phyloP scores from a whole-genome alignment of 345 rosid species.

The Heritiera fomes region DNA sequence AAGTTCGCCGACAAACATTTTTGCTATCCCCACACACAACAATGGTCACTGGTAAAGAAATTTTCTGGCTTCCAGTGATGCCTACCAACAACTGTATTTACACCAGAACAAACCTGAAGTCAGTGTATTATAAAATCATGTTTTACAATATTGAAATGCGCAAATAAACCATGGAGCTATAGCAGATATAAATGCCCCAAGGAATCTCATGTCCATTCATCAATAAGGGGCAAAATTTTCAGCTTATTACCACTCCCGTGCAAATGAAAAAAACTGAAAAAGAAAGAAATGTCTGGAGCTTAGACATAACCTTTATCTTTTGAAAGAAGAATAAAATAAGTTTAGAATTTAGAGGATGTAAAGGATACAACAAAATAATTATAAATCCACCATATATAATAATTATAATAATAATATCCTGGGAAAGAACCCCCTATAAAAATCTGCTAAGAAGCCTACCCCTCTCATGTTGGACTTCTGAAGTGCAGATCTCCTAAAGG shows the following conservation, averaged over 20 bases:
- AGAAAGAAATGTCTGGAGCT: slow-evolving; percentile 8
- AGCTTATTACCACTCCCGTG: neutral
- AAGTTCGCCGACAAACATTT: slow-evolving; percentile 97
- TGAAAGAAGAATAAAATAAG: neutral
- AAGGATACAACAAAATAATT: neutral
- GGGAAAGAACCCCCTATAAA: neutral
- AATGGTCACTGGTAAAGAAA: slow-evolving; percentile 74
- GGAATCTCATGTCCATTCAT: neutral
- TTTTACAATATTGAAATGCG: slow-evolving; percentile 4
- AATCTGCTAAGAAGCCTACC: slow-evolving; percentile 40
- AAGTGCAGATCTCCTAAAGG: slow-evolving; percentile 92
- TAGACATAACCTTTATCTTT: neutral
- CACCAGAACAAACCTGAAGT: slow-evolving; percentile 3
- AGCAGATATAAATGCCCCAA: neutral
- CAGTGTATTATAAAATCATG: neutral
- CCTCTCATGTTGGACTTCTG: slow-evolving; percentile 91
- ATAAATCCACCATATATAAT: neutral
- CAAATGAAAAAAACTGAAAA: neutral
- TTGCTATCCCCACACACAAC: slow-evolving; percentile 87
- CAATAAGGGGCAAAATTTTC: slow-evolving; percentile 16
- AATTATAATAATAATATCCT: neutral
- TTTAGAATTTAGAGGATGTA: neutral
- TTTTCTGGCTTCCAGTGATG: slow-evolving; percentile 84
- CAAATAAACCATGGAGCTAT: neutral
- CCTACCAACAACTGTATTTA: slow-evolving; percentile 67